phyloP scores from a whole-genome alignment of 306 rosid genomes.

The Begonia masoniana region DNA sequence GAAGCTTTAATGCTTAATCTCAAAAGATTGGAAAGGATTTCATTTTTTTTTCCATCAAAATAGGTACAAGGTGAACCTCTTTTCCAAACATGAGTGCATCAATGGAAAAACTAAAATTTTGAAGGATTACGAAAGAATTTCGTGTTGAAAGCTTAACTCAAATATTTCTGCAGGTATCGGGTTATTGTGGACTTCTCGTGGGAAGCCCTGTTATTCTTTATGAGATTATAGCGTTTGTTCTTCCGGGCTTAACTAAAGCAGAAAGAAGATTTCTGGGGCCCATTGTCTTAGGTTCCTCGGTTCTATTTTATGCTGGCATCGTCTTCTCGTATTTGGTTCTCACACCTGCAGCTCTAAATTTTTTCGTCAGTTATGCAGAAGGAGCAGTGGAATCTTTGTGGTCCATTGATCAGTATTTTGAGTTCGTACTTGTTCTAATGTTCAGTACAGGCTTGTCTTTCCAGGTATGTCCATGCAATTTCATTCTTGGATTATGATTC shows the following conservation, averaged over 20 bases:
- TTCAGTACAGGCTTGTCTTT: slow-evolving; percentile 98
- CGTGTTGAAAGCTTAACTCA: too few species aligned
- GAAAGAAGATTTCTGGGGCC: slow-evolving; percentile 92
- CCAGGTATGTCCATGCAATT: slow-evolving; percentile 54
- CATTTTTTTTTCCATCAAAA: too few species aligned
- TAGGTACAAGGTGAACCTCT: too few species aligned
- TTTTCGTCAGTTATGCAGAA: slow-evolving; percentile 80
- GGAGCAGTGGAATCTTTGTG: slow-evolving; percentile 93
- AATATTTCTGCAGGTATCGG: slow-evolving; percentile 62
- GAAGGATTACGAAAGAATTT: too few species aligned
- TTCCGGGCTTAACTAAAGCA: slow-evolving; percentile 75
- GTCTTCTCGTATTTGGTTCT: slow-evolving; percentile 70
- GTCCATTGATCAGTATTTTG: slow-evolving; percentile 98
- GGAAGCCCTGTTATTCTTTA: slow-evolving; percentile 94
- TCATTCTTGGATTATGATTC: slow-evolving; percentile 2
- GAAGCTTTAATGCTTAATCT: too few species aligned
- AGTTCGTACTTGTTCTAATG: slow-evolving; percentile 84
- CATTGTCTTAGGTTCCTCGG: slow-evolving; percentile 81
- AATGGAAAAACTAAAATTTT: too few species aligned
- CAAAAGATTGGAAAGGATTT: too few species aligned
- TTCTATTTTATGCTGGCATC: slow-evolving; percentile 88
- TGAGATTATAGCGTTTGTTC: slow-evolving; percentile 79
- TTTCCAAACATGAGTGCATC: too few species aligned
- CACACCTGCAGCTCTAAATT: slow-evolving; percentile 87
- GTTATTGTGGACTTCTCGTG: slow-evolving; percentile 84